A percentile compares a stretch with the other conserved stretches of the same genome.
Evolutionary conservation across 768 basidiomycete species (phyloP).

Genomic region (Lentinula sp.): DNA sequence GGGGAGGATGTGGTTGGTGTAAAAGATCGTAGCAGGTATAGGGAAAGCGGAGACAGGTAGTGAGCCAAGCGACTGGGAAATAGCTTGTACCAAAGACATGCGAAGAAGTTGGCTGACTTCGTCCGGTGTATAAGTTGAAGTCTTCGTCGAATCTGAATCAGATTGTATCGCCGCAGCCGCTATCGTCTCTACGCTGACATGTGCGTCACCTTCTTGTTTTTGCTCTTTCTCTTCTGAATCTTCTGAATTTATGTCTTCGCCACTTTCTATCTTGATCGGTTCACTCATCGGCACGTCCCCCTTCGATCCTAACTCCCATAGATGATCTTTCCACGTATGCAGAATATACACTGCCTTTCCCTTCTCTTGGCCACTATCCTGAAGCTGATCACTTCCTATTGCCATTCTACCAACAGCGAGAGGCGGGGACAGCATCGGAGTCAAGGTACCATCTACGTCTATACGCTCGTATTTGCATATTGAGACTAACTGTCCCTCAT

Average conservation of each 20-base stretch:
- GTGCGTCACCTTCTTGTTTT: slow-evolving; percentile 9
- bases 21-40: slow-evolving; percentile 69
- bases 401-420: slow-evolving; percentile 77
- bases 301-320: slow-evolving; percentile 73
- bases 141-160: slow-evolving; percentile 18
- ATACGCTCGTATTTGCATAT: slow-evolving; percentile 43
- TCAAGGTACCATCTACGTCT: slow-evolving; percentile 23
- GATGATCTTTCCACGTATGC: slow-evolving; percentile 72
- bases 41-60: slow-evolving; percentile 58
- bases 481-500: slow-evolving; percentile 52
- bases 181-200: slow-evolving; percentile 9
- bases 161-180: slow-evolving; percentile 20
- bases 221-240: slow-evolving; percentile 10
- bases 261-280: slow-evolving; percentile 14
- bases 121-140: slow-evolving; percentile 9
- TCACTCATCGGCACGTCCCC: slow-evolving; percentile 43
- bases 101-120: slow-evolving; percentile 58
- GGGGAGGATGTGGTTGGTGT: slow-evolving; percentile 72
- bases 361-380: slow-evolving; percentile 38
- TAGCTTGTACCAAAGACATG: slow-evolving; percentile 59
- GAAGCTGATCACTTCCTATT: slow-evolving; percentile 41
- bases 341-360: slow-evolving; percentile 73
- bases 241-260: slow-evolving; percentile 7
- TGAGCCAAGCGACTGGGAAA: slow-evolving; percentile 41
- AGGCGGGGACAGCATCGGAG: slow-evolving; percentile 34